phyloP scores from a whole-genome alignment of 2,329 filamentous ascomycete species.

The Colletotrichum karsti region DNA sequence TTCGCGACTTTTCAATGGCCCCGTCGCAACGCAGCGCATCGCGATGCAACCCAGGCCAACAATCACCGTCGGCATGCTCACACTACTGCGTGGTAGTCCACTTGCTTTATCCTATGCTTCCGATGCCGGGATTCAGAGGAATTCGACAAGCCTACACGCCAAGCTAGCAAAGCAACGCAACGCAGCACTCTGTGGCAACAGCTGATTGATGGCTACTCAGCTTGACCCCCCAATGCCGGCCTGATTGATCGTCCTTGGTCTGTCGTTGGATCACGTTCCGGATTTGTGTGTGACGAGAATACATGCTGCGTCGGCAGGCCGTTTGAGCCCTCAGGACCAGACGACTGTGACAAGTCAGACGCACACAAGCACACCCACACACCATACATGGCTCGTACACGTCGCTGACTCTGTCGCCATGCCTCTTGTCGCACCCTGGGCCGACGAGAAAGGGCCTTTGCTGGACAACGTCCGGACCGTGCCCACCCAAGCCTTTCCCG shows the following conservation, averaged over 20 bases:
- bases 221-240: neutral
- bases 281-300: slow-evolving; percentile 9
- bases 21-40: neutral
- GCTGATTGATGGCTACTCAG: slow-evolving; percentile 20
- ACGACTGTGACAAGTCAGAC: slow-evolving; percentile 25
- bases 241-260: slow-evolving; percentile 19
- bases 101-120: neutral
- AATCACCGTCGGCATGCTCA: neutral
- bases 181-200: slow-evolving; percentile 24
- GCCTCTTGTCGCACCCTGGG: slow-evolving; percentile 20
- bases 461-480: slow-evolving; percentile 18
- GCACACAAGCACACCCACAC: slow-evolving; percentile 27
- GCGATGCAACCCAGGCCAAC: neutral
- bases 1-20: neutral
- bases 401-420: slow-evolving; percentile 25
- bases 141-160: neutral
- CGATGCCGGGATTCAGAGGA: neutral
- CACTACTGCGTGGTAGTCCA: neutral
- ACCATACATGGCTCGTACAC: slow-evolving; percentile 24
- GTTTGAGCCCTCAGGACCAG: slow-evolving; percentile 22
- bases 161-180: slow-evolving; percentile 19
- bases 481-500: slow-evolving; percentile 20
- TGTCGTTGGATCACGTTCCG: slow-evolving; percentile 21
- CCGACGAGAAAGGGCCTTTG: slow-evolving; percentile 17
- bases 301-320: slow-evolving; percentile 3